Conservation (phyloP, 768 basidiomycete genomes). For the Tylopilus sp. region DNA sequence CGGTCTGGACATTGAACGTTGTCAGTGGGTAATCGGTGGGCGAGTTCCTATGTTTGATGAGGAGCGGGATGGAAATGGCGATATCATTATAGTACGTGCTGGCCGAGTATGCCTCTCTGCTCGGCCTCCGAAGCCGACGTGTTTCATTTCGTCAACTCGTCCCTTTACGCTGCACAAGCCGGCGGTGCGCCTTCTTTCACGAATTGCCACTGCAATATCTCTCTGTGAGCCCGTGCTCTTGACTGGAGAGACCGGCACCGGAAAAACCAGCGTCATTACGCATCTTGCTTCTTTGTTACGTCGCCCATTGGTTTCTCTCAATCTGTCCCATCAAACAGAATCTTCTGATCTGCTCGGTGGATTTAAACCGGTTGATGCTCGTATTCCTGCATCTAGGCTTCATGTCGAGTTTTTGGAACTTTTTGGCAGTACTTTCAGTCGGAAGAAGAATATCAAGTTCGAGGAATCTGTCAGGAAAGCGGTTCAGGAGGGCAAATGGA, state of each 20-base stretch:
- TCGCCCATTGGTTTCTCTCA: constrained; percentile 80
- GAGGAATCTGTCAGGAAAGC: constrained; percentile 80
- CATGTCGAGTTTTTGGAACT: constrained; percentile 74
- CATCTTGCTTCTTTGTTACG: constrained; percentile 79
- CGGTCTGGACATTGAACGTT: constrained; percentile 65
- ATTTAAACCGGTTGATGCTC: constrained; percentile 92
- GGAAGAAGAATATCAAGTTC: constrained; percentile 84
- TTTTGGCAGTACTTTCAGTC: constrained; percentile 85
- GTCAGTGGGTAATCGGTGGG: constrained; percentile 63
- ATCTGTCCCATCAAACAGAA: constrained; percentile 95
- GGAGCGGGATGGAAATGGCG: constrained; percentile 66
- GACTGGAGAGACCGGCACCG: constrained; percentile 98
- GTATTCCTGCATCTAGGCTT: constrained; percentile 66
- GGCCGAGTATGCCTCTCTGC: constrained; percentile 62
- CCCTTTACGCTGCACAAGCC: constrained; percentile 91
- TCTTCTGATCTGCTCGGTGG: constrained; percentile 92
- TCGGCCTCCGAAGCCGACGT: constrained; percentile 35
- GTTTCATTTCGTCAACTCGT: constrained; percentile 35
- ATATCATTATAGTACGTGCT: constrained; percentile 51
- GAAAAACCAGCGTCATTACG: constrained; percentile 91
- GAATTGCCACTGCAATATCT: constrained; percentile 70
- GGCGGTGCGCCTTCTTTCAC: constrained; percentile 72
- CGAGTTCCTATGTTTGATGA: constrained; percentile 65
- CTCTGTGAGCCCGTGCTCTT: constrained; percentile 82
- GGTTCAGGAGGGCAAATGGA: constrained; percentile 82